A percentile compares a stretch with the other conserved stretches of the same genome.
These are phyloP conservation scores for Besnoitia besnoiti DNA, from an alignment of 169 alveolate species.

Conservation along the genomic window DNA sequence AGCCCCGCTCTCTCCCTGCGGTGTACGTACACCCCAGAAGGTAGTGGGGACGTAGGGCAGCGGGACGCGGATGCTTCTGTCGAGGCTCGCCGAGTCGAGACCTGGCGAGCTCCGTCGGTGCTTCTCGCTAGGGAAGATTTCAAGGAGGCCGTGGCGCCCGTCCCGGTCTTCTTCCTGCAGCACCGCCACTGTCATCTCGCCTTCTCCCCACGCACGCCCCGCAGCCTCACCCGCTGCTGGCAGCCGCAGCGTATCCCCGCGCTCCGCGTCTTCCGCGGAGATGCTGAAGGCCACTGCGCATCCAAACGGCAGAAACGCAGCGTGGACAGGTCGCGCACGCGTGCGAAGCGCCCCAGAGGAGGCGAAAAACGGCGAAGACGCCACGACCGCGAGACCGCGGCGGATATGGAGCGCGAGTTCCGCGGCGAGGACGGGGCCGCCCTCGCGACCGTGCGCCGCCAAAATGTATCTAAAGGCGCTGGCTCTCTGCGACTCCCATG, in stretches of 20 bases:
- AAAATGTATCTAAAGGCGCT: neutral
- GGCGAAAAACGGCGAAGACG: neutral
- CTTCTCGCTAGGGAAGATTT: neutral
- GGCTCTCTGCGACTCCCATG: neutral
- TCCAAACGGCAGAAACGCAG: neutral
- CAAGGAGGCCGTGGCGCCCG: neutral
- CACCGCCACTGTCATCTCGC: neutral
- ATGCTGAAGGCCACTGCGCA: neutral
- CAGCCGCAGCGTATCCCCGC: neutral
- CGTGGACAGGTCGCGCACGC: neutral
- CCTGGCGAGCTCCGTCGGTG: neutral
- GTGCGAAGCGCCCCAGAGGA: neutral
- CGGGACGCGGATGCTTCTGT: neutral
- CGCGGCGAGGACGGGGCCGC: neutral
- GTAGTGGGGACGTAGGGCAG: neutral
- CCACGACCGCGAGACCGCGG: neutral
- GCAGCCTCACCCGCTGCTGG: neutral
- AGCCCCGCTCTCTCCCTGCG: neutral
- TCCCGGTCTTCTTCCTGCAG: neutral
- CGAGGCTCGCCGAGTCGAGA: neutral
- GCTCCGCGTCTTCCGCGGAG: neutral
- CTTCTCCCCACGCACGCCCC: too few species aligned
- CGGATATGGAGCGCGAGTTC: neutral
- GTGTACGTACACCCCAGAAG: conserved; percentile 38
- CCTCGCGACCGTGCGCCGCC: neutral